Percentiles rank a stretch among this genome's conserved stretches.
Conservation (phyloP, 108 stramenopile genomes). For the Skeletonema grethae region DNA sequence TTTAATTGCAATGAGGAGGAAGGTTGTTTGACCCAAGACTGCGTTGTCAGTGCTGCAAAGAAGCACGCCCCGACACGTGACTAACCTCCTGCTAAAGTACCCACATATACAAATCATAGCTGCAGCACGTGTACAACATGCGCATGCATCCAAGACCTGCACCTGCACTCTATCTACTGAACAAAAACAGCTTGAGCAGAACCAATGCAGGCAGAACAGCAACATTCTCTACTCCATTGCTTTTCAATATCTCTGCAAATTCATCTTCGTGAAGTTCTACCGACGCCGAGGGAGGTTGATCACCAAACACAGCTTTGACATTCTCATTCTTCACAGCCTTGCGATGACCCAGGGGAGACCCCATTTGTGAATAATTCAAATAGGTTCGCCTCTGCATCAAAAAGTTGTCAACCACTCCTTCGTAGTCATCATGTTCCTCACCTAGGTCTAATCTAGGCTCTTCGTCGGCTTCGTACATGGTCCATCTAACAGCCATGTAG, state of each 20-base stretch:
- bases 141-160: no score
- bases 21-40: no score
- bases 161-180: conserved; percentile 20
- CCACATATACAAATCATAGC: no score
- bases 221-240: conserved; percentile 38
- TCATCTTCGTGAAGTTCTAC: conserved; percentile 49
- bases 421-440: conserved; percentile 35
- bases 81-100: no score
- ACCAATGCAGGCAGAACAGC: conserved; percentile 43
- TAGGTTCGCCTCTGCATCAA: conserved; percentile 40
- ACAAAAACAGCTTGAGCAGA: conserved; percentile 49
- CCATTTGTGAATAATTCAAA: conserved; percentile 35
- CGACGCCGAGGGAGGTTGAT: conserved; percentile 34
- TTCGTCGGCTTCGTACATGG: conserved; percentile 15
- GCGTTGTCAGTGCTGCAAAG: no score
- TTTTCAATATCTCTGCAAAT: conserved; percentile 41
- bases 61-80: no score
- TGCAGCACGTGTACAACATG: no score
- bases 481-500: conserved; percentile 76
- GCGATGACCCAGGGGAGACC: conserved; percentile 56
- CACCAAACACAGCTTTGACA: conserved; percentile 64
- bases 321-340: conserved; percentile 69
- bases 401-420: conserved; percentile 61
- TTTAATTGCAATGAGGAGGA: no score
- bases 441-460: conserved; percentile 31